These are phyloP conservation scores for Coemansia sp. DNA, from an alignment of 192 early-diverging fungal species.

Conservation along the genomic window DNA sequence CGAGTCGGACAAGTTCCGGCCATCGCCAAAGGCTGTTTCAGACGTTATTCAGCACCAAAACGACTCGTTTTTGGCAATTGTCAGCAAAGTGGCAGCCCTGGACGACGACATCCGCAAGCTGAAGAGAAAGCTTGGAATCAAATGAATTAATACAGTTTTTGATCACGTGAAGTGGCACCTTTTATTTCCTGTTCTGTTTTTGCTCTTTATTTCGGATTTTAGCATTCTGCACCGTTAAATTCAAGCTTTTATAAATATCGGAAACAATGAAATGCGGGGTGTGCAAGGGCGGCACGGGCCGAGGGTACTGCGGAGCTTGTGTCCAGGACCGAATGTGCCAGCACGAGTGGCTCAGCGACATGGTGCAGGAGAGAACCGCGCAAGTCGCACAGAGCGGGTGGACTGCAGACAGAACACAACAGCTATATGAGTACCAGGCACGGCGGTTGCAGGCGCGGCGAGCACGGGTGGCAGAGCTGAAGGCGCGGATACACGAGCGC, in stretches of 20 bases:
- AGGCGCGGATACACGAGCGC: conserved; percentile 21
- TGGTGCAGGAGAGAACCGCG: background rate
- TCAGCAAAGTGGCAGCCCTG: conserved; percentile 38
- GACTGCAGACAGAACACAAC: conserved; percentile 3
- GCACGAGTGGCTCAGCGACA: conserved; percentile 29
- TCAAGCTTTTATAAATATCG: background rate
- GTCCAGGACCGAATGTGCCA: conserved; percentile 42
- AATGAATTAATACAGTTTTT: conserved; percentile 3
- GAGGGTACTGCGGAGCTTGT: conserved; percentile 44
- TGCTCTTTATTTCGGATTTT: background rate
- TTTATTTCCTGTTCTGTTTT: background rate
- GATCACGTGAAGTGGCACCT: background rate
- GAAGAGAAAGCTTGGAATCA: conserved; percentile 22
- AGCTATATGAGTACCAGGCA: conserved; percentile 33
- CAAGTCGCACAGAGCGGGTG: background rate
- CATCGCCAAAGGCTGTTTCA: conserved; percentile 30
- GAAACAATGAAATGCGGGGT: conserved; percentile 49
- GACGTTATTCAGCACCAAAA: conserved; percentile 47
- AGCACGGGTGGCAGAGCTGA: conserved; percentile 25
- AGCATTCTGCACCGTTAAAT: background rate
- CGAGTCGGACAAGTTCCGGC: background rate
- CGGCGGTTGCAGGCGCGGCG: conserved; percentile 19
- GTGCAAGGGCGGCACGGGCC: conserved; percentile 25
- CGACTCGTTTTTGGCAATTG: conserved; percentile 48
- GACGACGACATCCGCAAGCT: conserved; percentile 39